phyloP scores from a whole-genome alignment of 495 filamentous ascomycete species.

The Neohortaea acidophila region DNA sequence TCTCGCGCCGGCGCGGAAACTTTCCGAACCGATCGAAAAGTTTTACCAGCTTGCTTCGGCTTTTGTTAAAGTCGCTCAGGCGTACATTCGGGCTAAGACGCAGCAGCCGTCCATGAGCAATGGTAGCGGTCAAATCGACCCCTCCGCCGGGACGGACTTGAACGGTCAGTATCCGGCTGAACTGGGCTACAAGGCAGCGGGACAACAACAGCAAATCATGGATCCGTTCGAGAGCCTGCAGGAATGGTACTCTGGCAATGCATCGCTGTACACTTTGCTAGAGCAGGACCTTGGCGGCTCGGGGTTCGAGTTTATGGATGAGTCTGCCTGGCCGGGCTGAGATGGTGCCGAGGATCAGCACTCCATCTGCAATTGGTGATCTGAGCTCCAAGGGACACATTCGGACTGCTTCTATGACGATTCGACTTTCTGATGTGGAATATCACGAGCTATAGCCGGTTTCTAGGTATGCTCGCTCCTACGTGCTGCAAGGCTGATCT shows the following conservation, averaged over 20 bases:
- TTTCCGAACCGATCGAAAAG: not conserved
- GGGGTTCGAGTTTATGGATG: too few species aligned
- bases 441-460: too few species aligned
- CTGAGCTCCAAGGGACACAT: too few species aligned
- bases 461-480: too few species aligned
- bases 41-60: not conserved
- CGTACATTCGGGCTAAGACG: not conserved
- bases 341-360: too few species aligned
- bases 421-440: too few species aligned
- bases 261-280: not conserved
- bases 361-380: too few species aligned
- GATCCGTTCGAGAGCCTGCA: not conserved
- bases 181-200: too few species aligned
- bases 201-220: not conserved
- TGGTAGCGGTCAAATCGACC: not conserved
- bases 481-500: too few species aligned
- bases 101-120: not conserved
- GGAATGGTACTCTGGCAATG: not conserved
- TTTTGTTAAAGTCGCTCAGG: not conserved
- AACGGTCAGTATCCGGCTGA: not conserved
- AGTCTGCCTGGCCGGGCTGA: too few species aligned
- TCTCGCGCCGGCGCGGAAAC: not conserved
- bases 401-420: too few species aligned
- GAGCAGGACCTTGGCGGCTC: too few species aligned
- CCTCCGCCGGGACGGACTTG: not conserved